Percentiles rank a stretch among this genome's conserved stretches.
These are phyloP conservation scores for Penicillium egyptiacum DNA, from an alignment of 495 filamentous ascomycete species.

Conservation along the genomic window DNA sequence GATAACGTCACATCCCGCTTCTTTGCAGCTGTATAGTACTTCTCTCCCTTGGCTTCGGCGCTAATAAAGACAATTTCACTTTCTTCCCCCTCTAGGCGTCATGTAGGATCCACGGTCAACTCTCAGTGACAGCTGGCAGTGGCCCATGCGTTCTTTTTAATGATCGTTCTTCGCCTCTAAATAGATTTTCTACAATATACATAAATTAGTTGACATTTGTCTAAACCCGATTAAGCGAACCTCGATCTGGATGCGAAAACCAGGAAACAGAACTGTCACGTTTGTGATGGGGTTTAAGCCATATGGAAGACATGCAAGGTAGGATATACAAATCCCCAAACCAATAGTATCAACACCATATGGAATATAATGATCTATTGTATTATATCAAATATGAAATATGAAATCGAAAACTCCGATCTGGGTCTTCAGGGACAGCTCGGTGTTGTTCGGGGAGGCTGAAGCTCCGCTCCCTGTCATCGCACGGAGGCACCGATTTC, in stretches of 20 bases:
- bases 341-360: slow-evolving; percentile 3
- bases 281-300: background rate
- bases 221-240: background rate
- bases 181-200: background rate
- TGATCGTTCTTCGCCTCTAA: background rate
- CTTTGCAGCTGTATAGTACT: slow-evolving; percentile 3
- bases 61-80: background rate
- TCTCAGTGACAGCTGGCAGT: slow-evolving; percentile 33
- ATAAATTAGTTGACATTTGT: background rate
- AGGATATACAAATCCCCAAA: background rate
- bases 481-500: slow-evolving; percentile 10
- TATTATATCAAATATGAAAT: background rate
- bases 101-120: slow-evolving; percentile 3
- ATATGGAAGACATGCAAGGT: background rate
- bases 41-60: background rate
- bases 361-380: background rate
- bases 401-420: slow-evolving; percentile 1
- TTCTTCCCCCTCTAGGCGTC: slow-evolving; percentile 11
- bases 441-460: slow-evolving; percentile 26
- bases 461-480: slow-evolving; percentile 12
- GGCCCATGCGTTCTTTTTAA: slow-evolving; percentile 20
- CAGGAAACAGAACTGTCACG: background rate
- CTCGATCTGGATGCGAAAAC: background rate
- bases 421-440: slow-evolving; percentile 12
- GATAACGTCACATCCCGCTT: slow-evolving; percentile 2